phyloP scores from a whole-genome alignment of 148 eudicot species.

The Cornus controversa region DNA sequence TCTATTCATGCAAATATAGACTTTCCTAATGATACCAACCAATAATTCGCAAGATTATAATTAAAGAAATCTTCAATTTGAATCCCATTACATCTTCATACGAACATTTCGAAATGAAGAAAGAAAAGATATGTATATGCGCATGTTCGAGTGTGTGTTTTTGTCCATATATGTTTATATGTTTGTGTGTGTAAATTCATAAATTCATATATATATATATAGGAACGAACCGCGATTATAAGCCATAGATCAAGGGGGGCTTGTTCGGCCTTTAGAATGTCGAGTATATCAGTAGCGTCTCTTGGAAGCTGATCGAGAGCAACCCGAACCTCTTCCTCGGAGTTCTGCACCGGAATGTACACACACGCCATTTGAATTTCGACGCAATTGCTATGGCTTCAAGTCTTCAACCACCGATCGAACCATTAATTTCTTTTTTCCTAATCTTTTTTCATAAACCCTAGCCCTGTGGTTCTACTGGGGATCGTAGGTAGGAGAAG shows the following conservation, averaged over 20 bases:
- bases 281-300: constrained; percentile 93
- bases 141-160: no score
- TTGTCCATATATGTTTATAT: background rate
- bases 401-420: background rate
- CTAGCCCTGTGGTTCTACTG: constrained; percentile 2
- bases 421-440: no score
- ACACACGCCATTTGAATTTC: constrained; percentile 59
- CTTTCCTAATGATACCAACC: background rate
- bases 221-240: constrained; percentile 64
- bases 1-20: no score
- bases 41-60: background rate
- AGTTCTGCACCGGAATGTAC: constrained; percentile 85
- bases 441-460: constrained; percentile 1
- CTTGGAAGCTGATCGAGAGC: constrained; percentile 82
- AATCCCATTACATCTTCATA: background rate
- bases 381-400: no score
- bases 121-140: background rate
- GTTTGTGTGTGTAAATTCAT: background rate
- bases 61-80: background rate
- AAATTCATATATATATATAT: background rate
- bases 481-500: background rate
- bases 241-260: constrained; percentile 97
- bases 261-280: constrained; percentile 96
- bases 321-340: constrained; percentile 89
- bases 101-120: no score